Evolutionary conservation across 805 yeast species (phyloP).

Genomic region (Suhomyces prunicola): DNA sequence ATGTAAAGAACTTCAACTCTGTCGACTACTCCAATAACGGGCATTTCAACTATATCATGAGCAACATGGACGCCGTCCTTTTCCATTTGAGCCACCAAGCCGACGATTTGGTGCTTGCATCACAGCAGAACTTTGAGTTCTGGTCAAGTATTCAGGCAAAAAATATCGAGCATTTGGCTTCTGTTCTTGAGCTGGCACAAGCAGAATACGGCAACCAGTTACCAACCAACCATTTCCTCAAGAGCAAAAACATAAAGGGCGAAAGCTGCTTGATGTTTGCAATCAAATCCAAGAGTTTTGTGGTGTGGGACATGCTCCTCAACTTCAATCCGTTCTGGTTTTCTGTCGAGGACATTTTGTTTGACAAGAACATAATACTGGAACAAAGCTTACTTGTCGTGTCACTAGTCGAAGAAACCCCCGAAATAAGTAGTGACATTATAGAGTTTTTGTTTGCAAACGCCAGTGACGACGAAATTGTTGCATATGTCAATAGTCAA

Average conservation of each 20-base stretch:
- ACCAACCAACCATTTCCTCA: slow-evolving; percentile 21
- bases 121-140: slow-evolving; percentile 48
- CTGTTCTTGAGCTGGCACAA: neutral
- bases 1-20: slow-evolving; percentile 59
- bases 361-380: slow-evolving; percentile 52
- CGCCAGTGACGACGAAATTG: slow-evolving; percentile 45
- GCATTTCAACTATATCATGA: slow-evolving; percentile 67
- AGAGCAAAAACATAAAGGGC: slow-evolving; percentile 44
- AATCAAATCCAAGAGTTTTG: slow-evolving; percentile 44
- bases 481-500: slow-evolving; percentile 43
- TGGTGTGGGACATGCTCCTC: slow-evolving; percentile 46
- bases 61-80: slow-evolving; percentile 81
- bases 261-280: slow-evolving; percentile 71
- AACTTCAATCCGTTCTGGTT: slow-evolving; percentile 46
- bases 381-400: slow-evolving; percentile 57
- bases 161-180: slow-evolving; percentile 17
- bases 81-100: slow-evolving; percentile 49
- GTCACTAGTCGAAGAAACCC: slow-evolving; percentile 57
- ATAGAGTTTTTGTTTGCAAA: slow-evolving; percentile 37
- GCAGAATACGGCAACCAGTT: slow-evolving; percentile 4
- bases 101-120: slow-evolving; percentile 35
- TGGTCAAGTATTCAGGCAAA: slow-evolving; percentile 48
- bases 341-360: slow-evolving; percentile 63
- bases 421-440: slow-evolving; percentile 45
- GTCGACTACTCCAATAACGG: slow-evolving; percentile 45